Base-by-base conservation (phyloP, 306 rosid species). In the Biancaea sappan region DNA sequence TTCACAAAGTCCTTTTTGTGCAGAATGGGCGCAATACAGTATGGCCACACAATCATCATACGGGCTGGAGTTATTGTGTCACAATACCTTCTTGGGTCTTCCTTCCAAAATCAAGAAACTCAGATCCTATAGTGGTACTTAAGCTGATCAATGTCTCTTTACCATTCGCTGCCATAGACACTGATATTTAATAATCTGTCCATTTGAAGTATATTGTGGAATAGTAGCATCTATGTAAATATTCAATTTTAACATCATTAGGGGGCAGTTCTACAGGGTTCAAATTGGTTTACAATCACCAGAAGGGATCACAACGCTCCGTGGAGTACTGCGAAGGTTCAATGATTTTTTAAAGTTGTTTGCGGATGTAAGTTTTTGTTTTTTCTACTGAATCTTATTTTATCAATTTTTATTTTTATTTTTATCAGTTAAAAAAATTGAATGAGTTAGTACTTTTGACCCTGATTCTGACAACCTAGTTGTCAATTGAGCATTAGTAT, bases 181-280 rank as follows among this genome's bases (percentile, higher is more conserved):
- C 5, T 37, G 68, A 54, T 51, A 60, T 62, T 41, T 56, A 71
- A 10, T 54, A 22, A 70, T 44, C 9, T 58, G 18, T 66, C 25
- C 26, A 79, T 59, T 63, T 26, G 58, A 69, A 19, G 21, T 77
- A 41, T 41, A 47, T 54, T 43, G 18, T 71, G 43, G 48, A 76
- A 74, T 46, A 61, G 40, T 75, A 59, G 67, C 59, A 59, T 66
- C 53, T 67, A 44, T 71, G 74, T 79, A 29, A 77, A 68, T 54
- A 54, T 79, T 79, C 67, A 65, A 64, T 79, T 81, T 80, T 91
- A 84, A 91, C 94, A 87, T 81, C 85, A 74, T 86, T 58, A 79
- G 69, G 86, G 91, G 86, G 83, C 99, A 95, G 99, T 95, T 95
- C 88, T 95, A 92, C 92, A 95, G 98, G 98, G 88, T 95, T 72